These are phyloP conservation scores for Microthlaspi erraticum DNA, from an alignment of 345 rosid genomes.

Conservation along the genomic window DNA sequence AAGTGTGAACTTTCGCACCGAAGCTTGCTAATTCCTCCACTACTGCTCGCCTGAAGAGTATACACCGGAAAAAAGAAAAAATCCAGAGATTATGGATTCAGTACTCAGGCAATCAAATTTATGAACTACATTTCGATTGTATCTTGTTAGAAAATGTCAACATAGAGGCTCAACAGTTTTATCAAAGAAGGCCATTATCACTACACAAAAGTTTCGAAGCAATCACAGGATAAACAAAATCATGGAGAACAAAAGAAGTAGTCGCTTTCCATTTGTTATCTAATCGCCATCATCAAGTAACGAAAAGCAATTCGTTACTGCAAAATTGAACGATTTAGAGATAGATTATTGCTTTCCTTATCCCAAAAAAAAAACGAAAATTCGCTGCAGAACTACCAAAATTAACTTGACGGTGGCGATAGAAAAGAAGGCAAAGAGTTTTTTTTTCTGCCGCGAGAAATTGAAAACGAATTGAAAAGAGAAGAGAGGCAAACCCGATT, in stretches of 20 bases:
- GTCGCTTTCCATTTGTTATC: neutral
- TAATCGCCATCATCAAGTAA: neutral
- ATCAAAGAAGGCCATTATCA: neutral
- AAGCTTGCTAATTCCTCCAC: conserved; percentile 80
- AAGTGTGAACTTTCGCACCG: conserved; percentile 75
- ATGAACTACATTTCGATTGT: neutral
- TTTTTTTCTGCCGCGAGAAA: neutral
- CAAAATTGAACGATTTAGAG: neutral
- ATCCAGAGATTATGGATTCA: conserved; percentile 13
- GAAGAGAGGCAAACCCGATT: conserved; percentile 58
- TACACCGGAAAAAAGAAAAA: neutral
- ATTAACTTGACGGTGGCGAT: neutral
- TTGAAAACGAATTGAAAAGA: neutral
- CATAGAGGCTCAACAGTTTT: neutral
- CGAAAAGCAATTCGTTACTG: neutral
- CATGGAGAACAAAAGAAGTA: neutral
- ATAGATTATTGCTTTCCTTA: neutral
- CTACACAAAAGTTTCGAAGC: neutral
- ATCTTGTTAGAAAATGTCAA: neutral
- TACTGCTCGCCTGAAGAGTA: conserved; percentile 53
- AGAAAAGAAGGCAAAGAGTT: neutral
- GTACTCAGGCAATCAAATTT: neutral
- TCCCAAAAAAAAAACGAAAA: neutral
- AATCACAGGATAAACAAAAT: conserved; percentile 8
- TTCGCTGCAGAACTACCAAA: neutral